Conservation (phyloP, 139 green algal genomes). For the Chlorella vulgaris region DNA sequence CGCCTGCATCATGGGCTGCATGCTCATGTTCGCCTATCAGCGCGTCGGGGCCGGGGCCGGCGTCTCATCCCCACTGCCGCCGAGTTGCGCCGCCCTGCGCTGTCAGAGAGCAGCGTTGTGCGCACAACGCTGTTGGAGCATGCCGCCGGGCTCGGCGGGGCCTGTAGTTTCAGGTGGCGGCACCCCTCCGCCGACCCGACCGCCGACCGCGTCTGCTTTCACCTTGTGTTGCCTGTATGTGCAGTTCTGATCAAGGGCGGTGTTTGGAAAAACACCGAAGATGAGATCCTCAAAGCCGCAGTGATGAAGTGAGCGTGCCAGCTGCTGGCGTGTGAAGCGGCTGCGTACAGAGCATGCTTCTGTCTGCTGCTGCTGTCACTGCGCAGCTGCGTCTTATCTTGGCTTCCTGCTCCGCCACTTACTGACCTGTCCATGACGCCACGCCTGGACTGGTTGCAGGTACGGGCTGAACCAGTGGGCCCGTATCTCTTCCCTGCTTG, state of each 20-base stretch:
- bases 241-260: slow-evolving; percentile 52
- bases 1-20: neutral
- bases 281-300: slow-evolving; percentile 99
- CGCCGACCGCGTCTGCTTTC: too few species aligned
- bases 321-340: neutral
- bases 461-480: slow-evolving; percentile 56
- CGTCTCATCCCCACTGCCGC: too few species aligned
- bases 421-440: neutral
- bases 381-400: too few species aligned
- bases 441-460: neutral
- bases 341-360: neutral
- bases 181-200: too few species aligned
- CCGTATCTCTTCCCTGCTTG: slow-evolving; percentile 94
- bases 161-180: too few species aligned
- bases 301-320: slow-evolving; percentile 93
- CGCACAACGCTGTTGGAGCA: too few species aligned
- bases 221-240: neutral
- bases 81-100: too few species aligned
- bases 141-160: too few species aligned
- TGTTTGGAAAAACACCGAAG: slow-evolving; percentile 90
- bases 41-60: too few species aligned
- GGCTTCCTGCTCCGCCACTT: neutral
- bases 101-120: too few species aligned
- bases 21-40: neutral
- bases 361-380: too few species aligned